A percentile compares a stretch with the other conserved stretches of the same genome.
These are phyloP conservation scores for Globisporangium cystogenes DNA, from an alignment of 352 stramenopile species.

Conservation along the genomic window DNA sequence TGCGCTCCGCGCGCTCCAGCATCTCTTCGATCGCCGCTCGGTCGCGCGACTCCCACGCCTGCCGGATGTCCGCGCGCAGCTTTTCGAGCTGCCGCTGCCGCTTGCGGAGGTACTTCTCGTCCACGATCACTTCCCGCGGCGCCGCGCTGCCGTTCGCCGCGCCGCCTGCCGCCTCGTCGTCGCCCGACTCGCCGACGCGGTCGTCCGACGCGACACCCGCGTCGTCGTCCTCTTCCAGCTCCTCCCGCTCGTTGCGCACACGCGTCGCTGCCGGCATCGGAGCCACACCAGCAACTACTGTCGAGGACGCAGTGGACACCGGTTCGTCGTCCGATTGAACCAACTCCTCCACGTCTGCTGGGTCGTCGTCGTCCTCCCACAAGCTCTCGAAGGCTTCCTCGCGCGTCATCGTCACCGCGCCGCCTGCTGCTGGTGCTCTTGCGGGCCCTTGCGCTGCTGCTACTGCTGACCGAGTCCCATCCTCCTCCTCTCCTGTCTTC, in stretches of 20 bases:
- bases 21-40: conserved; percentile 46
- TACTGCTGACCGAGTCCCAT: background rate
- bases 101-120: conserved; percentile 76
- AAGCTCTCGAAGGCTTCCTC: conserved; percentile 81
- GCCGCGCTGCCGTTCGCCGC: background rate
- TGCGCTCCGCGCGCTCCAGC: conserved; percentile 59
- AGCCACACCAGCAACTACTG: background rate
- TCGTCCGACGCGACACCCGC: conserved; percentile 6
- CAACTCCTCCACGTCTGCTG: conserved; percentile 6
- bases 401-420: conserved; percentile 31
- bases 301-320: background rate
- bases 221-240: conserved; percentile 17
- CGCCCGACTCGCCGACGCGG: conserved; percentile 1
- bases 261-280: background rate
- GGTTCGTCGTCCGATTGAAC: conserved; percentile 1
- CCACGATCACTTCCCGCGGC: conserved; percentile 48
- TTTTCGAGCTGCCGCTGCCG: conserved; percentile 72
- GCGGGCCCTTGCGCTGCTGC: background rate
- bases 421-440: background rate
- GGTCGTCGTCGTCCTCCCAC: conserved; percentile 54
- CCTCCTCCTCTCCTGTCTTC: background rate
- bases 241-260: background rate
- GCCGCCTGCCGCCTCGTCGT: background rate
- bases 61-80: conserved; percentile 37
- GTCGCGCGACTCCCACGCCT: conserved; percentile 35